Conservation (phyloP, 2,329 filamentous ascomycete species). For the Penicillium sp. region DNA sequence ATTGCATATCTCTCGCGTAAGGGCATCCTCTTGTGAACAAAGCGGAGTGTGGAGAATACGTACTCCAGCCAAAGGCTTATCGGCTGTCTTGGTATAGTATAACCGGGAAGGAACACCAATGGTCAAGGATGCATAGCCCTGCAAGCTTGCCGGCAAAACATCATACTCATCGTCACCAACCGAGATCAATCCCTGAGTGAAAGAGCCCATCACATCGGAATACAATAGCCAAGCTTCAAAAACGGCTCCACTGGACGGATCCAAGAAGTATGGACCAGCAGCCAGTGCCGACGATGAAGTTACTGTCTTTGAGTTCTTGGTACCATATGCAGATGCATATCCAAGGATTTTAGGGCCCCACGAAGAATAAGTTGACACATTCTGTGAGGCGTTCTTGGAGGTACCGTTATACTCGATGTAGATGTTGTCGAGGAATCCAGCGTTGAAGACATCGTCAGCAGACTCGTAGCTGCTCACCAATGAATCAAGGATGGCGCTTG, state of each 20-base stretch:
- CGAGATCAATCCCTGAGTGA: not conserved
- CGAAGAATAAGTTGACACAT: not conserved
- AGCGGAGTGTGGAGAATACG: not conserved
- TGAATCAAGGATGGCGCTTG: not conserved
- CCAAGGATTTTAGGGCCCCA: not conserved
- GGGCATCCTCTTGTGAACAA: not conserved
- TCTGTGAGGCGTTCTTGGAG: not conserved
- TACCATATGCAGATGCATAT: not conserved
- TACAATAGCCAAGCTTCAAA: not conserved
- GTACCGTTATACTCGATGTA: not conserved
- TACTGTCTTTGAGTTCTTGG: not conserved
- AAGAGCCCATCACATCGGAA: not conserved
- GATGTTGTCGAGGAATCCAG: not conserved
- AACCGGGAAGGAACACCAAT: slow-evolving; percentile 59
- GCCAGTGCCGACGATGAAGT: not conserved
- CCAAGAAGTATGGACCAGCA: not conserved
- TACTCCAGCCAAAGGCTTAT: slow-evolving; percentile 54
- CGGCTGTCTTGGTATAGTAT: slow-evolving; percentile 49
- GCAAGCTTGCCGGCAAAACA: not conserved
- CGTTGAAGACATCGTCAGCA: not conserved
- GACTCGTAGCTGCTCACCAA: not conserved
- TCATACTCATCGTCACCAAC: not conserved
- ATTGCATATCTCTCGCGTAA: not conserved
- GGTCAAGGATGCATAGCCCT: not conserved
- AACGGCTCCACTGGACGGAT: not conserved